These are phyloP conservation scores for Penicillium sp. DNA, from an alignment of 2,329 filamentous ascomycete genomes.

Conservation along the genomic window DNA sequence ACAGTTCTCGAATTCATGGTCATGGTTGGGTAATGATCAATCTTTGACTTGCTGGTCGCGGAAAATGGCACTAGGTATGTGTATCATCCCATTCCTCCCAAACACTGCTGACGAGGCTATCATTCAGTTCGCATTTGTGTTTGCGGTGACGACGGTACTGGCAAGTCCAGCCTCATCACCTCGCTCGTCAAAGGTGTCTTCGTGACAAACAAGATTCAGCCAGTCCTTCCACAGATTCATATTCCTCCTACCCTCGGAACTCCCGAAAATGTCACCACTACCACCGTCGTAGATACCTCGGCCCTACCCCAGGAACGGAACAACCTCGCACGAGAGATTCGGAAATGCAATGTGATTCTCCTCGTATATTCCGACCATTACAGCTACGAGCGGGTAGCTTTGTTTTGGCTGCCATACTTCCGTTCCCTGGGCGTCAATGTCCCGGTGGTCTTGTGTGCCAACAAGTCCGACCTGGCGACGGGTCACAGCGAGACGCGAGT, in stretches of 20 bases:
- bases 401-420: conserved; percentile 99
- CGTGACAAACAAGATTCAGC: conserved; percentile 90
- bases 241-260: conserved; percentile 91
- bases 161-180: conserved; percentile 89
- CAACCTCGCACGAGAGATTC: conserved; percentile 86
- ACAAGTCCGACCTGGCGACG: conserved; percentile 86
- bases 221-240: conserved; percentile 90
- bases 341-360: conserved; percentile 94
- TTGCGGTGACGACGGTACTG: conserved; percentile 93
- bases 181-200: conserved; percentile 97
- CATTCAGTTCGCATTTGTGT: conserved; percentile 83
- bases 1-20: background rate
- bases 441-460: conserved; percentile 92
- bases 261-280: conserved; percentile 94
- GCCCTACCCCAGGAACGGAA: conserved; percentile 90
- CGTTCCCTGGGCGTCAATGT: conserved; percentile 97
- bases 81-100: background rate
- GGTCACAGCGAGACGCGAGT: conserved; percentile 78
- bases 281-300: conserved; percentile 89
- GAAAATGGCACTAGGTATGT: conserved; percentile 13
- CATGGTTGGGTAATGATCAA: background rate
- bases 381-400: conserved; percentile 92
- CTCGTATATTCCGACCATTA: conserved; percentile 98
- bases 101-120: conserved; percentile 4
- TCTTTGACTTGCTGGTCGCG: conserved; percentile 1